Evolutionary conservation across 2,329 filamentous ascomycete species (phyloP).

Genomic region (Chalaropsis ovoidea): DNA sequence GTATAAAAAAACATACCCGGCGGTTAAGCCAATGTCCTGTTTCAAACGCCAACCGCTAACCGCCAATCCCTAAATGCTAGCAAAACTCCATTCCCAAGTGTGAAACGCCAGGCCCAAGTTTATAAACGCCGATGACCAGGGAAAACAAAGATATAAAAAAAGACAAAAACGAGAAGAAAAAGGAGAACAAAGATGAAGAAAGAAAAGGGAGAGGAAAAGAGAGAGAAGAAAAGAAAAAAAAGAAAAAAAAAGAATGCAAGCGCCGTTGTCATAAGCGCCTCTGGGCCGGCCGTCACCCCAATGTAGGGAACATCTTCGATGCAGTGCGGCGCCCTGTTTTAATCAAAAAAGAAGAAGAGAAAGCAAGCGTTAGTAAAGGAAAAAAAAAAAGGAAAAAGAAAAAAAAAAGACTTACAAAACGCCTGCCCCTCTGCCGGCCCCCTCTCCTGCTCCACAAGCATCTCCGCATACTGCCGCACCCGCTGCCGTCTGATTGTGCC

Average conservation of each 20-base stretch:
- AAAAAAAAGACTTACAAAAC: conserved; percentile 33
- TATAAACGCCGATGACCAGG: neutral
- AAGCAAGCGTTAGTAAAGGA: neutral
- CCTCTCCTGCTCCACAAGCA: conserved; percentile 36
- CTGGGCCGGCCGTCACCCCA: conserved; percentile 25
- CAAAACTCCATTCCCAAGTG: too few relatives aligned
- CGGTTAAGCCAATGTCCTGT: too few relatives aligned
- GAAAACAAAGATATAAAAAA: neutral
- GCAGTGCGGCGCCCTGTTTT: conserved; percentile 37
- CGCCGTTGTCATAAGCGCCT: conserved; percentile 10
- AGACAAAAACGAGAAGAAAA: conserved; percentile 5
- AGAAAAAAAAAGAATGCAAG: neutral
- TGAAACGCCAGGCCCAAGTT: neutral
- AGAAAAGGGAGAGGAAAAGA: neutral
- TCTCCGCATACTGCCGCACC: conserved; percentile 38
- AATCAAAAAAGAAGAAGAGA: neutral
- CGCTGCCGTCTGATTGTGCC: conserved; percentile 38
- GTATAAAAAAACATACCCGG: neutral
- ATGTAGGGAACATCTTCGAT: conserved; percentile 38
- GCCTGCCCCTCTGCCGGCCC: conserved; percentile 29
- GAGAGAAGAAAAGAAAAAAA: neutral
- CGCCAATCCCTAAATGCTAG: too few relatives aligned
- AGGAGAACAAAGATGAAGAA: neutral
- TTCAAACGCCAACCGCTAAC: too few relatives aligned
- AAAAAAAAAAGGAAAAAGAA: too few relatives aligned